Evolutionary conservation across 495 filamentous ascomycete species (phyloP), one percentile per base, ranked within the genome.

Genomic region (Aspergillus campestris): DNA sequence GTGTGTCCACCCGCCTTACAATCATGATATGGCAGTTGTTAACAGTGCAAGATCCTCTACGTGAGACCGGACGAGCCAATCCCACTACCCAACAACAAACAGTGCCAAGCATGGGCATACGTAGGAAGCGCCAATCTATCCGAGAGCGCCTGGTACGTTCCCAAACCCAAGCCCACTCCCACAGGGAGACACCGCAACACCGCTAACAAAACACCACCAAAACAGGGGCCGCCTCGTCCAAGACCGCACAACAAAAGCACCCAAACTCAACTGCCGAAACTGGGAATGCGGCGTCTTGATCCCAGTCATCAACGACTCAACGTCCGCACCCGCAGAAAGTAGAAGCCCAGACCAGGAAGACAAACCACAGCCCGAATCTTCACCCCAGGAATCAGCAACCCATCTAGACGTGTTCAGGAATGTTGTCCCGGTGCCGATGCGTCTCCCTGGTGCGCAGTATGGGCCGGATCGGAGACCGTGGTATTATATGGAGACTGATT

Each of bases 201-300:
- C 12, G 27, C 34, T 34, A 48, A 24, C 31, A 11, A 13, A 45
- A 44, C 18, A 15, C 1, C 11, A 30, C 31, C 1, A 41, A 24
- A 30, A 31, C 48, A 82, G 79, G 86, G 89, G 89, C 1, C 82
- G 80, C 27, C 65, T 94, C 2, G 73, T 79, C 33, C 78, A 81
- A 42, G 86, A 91, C 40, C 76, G 73, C 31, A 57, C 49, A 1
- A 83, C 74, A 0, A 81, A 82, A 39, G 49, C 66, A 14, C 75
- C 78, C 0, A 95, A 89, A 52, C 62, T 97, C 13, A 92, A 81
- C 45, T 88, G 84, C 57, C 80, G 86, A 9, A 98, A 97, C 61
- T 98, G 92, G 92, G 92, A 98, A 63, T 96, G 89, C 51, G 92
- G 92, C 3, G 89, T 98, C 0, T 24, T 98, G 3, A 50, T 95